Percentiles rank a stretch among this genome's conserved stretches.
Evolutionary conservation across 2,329 filamentous ascomycete species (phyloP).

Genomic region (Fusarium sp.): DNA sequence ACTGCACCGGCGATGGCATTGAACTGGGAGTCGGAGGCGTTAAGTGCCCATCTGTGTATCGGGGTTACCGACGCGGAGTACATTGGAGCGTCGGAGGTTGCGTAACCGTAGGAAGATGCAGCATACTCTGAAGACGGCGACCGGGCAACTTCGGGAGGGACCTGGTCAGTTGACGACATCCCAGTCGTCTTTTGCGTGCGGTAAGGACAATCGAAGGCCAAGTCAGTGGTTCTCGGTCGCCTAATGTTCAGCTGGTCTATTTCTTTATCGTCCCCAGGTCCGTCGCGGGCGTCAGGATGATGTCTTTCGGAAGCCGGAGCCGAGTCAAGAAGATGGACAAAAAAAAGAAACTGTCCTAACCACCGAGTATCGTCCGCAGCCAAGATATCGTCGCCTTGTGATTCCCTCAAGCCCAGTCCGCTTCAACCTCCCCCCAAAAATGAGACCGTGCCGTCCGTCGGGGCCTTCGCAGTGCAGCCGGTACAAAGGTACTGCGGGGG

Average conservation of each 20-base stretch:
- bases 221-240: conserved; percentile 8
- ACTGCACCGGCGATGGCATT: conserved; percentile 88
- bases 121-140: conserved; percentile 50
- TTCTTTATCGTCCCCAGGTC: conserved; percentile 13
- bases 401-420: conserved; percentile 17
- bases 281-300: conserved; percentile 17
- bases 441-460: conserved; percentile 14
- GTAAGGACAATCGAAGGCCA: conserved; percentile 5
- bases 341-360: conserved; percentile 2
- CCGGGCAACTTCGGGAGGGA: conserved; percentile 47
- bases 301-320: conserved; percentile 20
- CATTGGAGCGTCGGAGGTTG: conserved; percentile 49
- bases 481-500: conserved; percentile 64
- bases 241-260: conserved; percentile 3
- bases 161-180: conserved; percentile 64
- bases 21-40: conserved; percentile 70
- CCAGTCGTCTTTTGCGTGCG: conserved; percentile 28
- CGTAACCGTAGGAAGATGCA: conserved; percentile 48
- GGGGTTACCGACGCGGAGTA: conserved; percentile 50
- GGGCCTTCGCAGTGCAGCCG: conserved; percentile 35
- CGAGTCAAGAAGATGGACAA: neutral
- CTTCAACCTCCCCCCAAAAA: conserved; percentile 25
- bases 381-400: conserved; percentile 10
- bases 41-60: conserved; percentile 64
- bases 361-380: conserved; percentile 9